Conservation (phyloP, 2,329 filamentous ascomycete genomes). For the Aspergillus calidoustus region DNA sequence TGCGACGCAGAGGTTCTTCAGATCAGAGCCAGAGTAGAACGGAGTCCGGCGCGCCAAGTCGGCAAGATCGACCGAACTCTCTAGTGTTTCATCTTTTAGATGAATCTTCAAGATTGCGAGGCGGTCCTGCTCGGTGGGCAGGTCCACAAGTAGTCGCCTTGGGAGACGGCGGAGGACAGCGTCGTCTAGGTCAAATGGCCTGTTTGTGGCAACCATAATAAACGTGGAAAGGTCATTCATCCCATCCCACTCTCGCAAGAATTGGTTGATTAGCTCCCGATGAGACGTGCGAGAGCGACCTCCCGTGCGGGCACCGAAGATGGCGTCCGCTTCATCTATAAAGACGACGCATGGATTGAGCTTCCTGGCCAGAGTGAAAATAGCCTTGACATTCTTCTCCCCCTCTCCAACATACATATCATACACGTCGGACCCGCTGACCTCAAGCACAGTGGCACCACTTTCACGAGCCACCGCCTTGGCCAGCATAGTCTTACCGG, state of each 20-base stretch:
- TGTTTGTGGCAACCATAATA: constrained; percentile 97
- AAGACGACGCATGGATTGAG: constrained; percentile 92
- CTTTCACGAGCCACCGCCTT: constrained; percentile 69
- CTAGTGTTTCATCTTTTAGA: constrained; percentile 52
- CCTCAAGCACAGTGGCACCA: constrained; percentile 75
- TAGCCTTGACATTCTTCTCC: constrained; percentile 92
- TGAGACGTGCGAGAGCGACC: constrained; percentile 71
- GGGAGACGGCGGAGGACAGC: constrained; percentile 57
- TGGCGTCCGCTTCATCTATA: constrained; percentile 93
- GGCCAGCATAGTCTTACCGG: constrained; percentile 66
- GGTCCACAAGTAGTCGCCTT: constrained; percentile 53
- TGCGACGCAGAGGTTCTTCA: constrained; percentile 56
- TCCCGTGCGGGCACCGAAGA: constrained; percentile 75
- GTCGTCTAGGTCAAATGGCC: constrained; percentile 87
- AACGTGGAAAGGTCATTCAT: constrained; percentile 83
- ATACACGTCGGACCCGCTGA: constrained; percentile 88
- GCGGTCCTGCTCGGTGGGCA: constrained; percentile 52
- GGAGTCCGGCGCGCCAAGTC: constrained; percentile 51
- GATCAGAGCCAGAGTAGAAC: constrained; percentile 57
- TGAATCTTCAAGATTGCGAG: constrained; percentile 55
- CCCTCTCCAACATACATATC: constrained; percentile 96
- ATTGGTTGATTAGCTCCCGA: constrained; percentile 93
- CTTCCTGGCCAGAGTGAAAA: constrained; percentile 90
- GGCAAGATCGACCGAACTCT: constrained; percentile 46
- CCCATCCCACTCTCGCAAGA: constrained; percentile 95